Evolutionary conservation across 768 basidiomycete genomes (phyloP).

Genomic region (Grammothele lineata): DNA sequence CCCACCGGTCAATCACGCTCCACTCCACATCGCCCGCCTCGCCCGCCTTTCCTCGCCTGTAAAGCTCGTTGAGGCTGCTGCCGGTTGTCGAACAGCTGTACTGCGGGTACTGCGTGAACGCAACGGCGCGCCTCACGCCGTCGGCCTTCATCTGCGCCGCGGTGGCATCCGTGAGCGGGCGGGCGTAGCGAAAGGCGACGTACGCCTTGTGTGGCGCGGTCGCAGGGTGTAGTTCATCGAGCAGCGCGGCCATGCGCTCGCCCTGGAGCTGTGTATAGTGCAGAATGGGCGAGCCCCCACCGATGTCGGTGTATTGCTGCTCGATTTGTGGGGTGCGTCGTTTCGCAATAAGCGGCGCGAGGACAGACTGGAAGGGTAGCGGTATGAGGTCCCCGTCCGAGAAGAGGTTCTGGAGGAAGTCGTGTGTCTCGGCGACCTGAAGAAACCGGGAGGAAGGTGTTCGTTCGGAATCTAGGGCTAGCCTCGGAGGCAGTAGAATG

Average conservation of each 20-base stretch:
- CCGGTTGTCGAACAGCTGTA: conserved; percentile 98
- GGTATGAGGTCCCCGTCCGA: conserved; percentile 92
- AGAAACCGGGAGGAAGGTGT: too few relatives aligned
- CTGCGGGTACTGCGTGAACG: conserved; percentile 98
- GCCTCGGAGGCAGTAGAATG: too few relatives aligned
- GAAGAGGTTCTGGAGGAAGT: conserved; percentile 91
- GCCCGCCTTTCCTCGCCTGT: conserved; percentile 56
- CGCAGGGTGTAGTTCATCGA: conserved; percentile 91
- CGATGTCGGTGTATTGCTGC: conserved; percentile 90
- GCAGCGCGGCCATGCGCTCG: conserved; percentile 79
- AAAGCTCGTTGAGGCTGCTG: conserved; percentile 93
- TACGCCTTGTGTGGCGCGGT: conserved; percentile 96
- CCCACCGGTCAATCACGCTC: conserved; percentile 99
- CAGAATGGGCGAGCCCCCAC: conserved; percentile 95
- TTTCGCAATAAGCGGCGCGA: conserved; percentile 86
- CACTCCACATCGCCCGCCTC: conserved; percentile 74
- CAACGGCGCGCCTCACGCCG: conserved; percentile 88
- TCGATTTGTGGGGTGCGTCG: conserved; percentile 92
- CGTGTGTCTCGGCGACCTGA: conserved; percentile 89
- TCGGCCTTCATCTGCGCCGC: conserved; percentile 82
- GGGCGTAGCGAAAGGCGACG: conserved; percentile 92
- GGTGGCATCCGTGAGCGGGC: conserved; percentile 81
- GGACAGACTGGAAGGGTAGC: conserved; percentile 81
- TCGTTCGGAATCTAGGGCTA: too few relatives aligned
- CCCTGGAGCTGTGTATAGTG: conserved; percentile 88